These are phyloP conservation scores for Bimuria novae-zelandiae DNA, from an alignment of 2,329 filamentous ascomycete genomes.

Conservation along the genomic window DNA sequence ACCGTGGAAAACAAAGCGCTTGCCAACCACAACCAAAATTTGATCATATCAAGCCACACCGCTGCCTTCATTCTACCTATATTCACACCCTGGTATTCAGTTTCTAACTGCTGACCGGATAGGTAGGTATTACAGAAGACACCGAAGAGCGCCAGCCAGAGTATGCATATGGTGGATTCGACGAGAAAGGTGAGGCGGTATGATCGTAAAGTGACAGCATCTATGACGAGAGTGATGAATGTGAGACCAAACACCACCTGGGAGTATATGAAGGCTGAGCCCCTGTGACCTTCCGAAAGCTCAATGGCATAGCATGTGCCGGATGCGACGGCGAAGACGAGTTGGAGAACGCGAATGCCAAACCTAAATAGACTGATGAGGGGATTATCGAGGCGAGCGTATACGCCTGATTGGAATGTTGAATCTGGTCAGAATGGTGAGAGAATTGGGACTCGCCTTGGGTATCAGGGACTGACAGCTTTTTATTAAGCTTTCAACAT, in stretches of 20 bases:
- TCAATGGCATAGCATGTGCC: constrained; percentile 32
- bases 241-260: constrained; percentile 26
- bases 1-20: constrained; percentile 29
- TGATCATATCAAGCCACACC: constrained; percentile 30
- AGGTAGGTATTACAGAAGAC: constrained; percentile 25
- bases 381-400: constrained; percentile 24
- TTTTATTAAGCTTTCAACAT: neutral
- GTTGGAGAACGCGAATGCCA: constrained; percentile 25
- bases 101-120: neutral
- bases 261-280: constrained; percentile 22
- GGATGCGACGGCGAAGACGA: constrained; percentile 29
- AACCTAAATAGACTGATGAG: constrained; percentile 25
- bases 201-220: constrained; percentile 25
- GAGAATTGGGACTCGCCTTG: too few relatives aligned
- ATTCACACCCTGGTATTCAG: constrained; percentile 15
- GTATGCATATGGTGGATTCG: constrained; percentile 24
- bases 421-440: constrained; percentile 17
- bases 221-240: constrained; percentile 18
- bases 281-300: constrained; percentile 13
- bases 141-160: constrained; percentile 31
- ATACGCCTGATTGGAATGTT: constrained; percentile 26
- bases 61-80: constrained; percentile 23
- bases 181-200: constrained; percentile 28
- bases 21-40: constrained; percentile 27
- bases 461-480: too few relatives aligned